Conservation (phyloP, 163 green algal genomes). For the Chloromonas sp. region DNA sequence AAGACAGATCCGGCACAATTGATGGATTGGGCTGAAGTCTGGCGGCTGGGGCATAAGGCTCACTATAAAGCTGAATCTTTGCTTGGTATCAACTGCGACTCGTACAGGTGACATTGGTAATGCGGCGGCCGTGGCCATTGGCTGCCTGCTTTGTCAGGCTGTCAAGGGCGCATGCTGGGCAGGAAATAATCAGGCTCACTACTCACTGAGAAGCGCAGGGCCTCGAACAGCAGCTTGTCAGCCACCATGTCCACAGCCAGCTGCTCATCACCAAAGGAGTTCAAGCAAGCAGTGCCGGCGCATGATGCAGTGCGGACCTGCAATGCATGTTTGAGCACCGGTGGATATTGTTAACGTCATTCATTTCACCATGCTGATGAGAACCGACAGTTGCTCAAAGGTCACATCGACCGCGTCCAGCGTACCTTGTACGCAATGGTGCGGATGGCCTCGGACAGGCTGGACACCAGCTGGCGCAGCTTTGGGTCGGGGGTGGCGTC, state of each 20-base stretch:
- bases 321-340: not conserved
- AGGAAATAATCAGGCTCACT: too few species aligned
- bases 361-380: too few species aligned
- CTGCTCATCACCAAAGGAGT: constrained; percentile 95
- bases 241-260: constrained; percentile 88
- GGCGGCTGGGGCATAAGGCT: not conserved
- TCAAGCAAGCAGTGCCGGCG: constrained; percentile 78
- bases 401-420: too few species aligned
- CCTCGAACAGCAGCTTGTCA: constrained; percentile 92
- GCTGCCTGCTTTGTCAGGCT: not conserved
- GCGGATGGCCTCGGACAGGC: constrained; percentile 80
- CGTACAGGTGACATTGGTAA: too few species aligned
- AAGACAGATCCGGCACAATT: too few species aligned
- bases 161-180: too few species aligned
- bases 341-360: too few species aligned
- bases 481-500: constrained; percentile 74
- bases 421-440: constrained; percentile 91
- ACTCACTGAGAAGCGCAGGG: constrained; percentile 69
- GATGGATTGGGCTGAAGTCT: not conserved
- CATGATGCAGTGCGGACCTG: constrained; percentile 83
- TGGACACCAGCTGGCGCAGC: constrained; percentile 88
- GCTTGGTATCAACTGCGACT: too few species aligned
- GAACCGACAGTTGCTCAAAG: too few species aligned
- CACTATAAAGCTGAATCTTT: not conserved
- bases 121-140: not conserved